phyloP scores from a whole-genome alignment of 495 filamentous ascomycete species.

The Schizothecium vesticola region DNA sequence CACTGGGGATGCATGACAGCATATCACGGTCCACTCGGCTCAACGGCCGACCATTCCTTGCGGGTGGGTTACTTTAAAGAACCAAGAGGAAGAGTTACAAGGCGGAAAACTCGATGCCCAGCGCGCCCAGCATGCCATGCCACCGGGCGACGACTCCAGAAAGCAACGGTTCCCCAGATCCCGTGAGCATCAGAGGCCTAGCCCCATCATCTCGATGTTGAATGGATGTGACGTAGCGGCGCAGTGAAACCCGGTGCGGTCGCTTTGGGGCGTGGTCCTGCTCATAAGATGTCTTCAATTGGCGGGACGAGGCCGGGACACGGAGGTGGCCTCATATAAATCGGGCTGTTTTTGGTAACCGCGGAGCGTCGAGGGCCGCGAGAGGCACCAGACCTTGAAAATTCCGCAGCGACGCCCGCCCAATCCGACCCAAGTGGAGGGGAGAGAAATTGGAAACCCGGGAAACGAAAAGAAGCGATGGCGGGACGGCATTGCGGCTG shows the following conservation, averaged over 20 bases:
- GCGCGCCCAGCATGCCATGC: neutral
- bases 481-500: neutral
- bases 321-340: neutral
- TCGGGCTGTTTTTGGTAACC: neutral
- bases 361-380: neutral
- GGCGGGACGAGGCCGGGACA: neutral
- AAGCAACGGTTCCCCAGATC: neutral
- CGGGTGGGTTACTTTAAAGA: neutral
- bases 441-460: neutral
- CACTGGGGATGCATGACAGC: neutral
- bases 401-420: neutral
- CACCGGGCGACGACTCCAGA: neutral
- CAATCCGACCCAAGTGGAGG: neutral
- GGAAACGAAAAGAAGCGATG: neutral
- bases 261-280: neutral
- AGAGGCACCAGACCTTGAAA: neutral
- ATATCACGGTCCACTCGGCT: neutral
- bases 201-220: neutral
- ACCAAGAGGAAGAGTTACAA: neutral
- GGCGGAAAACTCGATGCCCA: neutral
- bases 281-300: neutral
- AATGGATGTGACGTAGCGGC: neutral
- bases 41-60: neutral
- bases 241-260: neutral
- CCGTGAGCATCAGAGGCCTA: neutral